Conservation (phyloP, 1,284 basidiomycete genomes). For the Ceratobasidium sp. region DNA sequence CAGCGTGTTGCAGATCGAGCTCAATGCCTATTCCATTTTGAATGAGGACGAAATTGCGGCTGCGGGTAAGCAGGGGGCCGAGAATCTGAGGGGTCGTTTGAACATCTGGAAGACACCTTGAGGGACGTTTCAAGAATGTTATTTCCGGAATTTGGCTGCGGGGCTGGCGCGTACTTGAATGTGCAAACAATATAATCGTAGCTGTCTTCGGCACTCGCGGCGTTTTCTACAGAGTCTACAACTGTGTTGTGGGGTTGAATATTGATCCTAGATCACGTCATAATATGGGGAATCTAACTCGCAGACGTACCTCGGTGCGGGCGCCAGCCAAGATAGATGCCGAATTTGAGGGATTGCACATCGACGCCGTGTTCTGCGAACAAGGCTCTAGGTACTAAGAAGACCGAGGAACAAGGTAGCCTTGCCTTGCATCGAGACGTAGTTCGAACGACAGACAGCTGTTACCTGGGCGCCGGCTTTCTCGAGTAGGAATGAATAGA, state of each 20-base stretch:
- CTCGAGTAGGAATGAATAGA: slow-evolving; percentile 53
- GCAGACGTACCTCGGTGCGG: slow-evolving; percentile 53
- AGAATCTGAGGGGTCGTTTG: slow-evolving; percentile 52
- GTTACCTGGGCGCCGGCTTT: slow-evolving; percentile 52
- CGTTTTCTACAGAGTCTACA: slow-evolving; percentile 52
- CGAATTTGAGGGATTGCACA: slow-evolving; percentile 53
- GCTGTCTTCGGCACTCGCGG: slow-evolving; percentile 51
- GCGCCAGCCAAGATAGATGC: slow-evolving; percentile 51
- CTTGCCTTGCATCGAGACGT: slow-evolving; percentile 50
- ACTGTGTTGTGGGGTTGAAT: slow-evolving; percentile 47
- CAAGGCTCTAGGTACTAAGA: no score
- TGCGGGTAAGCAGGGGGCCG: slow-evolving; percentile 50
- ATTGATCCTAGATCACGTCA: background rate
- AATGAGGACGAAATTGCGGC: slow-evolving; percentile 54
- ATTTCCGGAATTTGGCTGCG: no score
- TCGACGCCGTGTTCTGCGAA: slow-evolving; percentile 53
- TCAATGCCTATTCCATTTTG: slow-evolving; percentile 60
- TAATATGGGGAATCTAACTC: background rate
- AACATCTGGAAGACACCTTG: slow-evolving; percentile 53
- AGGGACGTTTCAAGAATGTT: background rate
- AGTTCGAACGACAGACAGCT: slow-evolving; percentile 56
- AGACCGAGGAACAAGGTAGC: slow-evolving; percentile 7
- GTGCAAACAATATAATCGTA: slow-evolving; percentile 55
- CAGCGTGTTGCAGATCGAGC: slow-evolving; percentile 53
- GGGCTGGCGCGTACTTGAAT: slow-evolving; percentile 50